phyloP scores from a whole-genome alignment of 2,329 filamentous ascomycete genomes.

The Phialophora tarda region DNA sequence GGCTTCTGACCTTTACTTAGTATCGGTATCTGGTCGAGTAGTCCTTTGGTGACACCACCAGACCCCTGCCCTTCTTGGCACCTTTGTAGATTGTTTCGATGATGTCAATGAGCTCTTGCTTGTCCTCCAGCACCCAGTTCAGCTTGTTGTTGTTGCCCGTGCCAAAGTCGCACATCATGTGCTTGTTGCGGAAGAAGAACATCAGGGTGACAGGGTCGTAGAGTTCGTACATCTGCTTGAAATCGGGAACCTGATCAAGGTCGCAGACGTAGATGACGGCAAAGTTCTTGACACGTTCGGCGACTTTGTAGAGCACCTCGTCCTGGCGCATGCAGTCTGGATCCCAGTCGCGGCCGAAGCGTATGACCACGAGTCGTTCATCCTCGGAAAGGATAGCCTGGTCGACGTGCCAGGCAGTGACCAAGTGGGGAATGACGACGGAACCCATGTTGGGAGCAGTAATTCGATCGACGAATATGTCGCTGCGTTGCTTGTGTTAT shows the following conservation, averaged over 20 bases:
- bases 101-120: conserved; percentile 98
- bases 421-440: conserved; percentile 75
- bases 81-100: conserved; percentile 97
- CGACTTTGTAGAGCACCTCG: conserved; percentile 92
- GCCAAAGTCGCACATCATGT: conserved; percentile 81
- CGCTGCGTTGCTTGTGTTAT: not conserved
- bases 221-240: conserved; percentile 93
- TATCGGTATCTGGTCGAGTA: conserved; percentile 74
- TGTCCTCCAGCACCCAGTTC: conserved; percentile 95
- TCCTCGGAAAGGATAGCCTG: conserved; percentile 91
- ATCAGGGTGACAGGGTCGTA: conserved; percentile 94
- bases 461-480: not conserved
- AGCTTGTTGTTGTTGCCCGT: conserved; percentile 99
- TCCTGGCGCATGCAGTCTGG: conserved; percentile 75
- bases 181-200: conserved; percentile 96
- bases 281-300: conserved; percentile 92
- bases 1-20: conserved; percentile 43
- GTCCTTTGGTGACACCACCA: conserved; percentile 94
- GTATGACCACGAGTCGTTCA: conserved; percentile 89
- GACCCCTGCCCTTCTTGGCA: conserved; percentile 96
- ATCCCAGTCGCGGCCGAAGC: conserved; percentile 85
- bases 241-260: conserved; percentile 86
- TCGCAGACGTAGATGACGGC: conserved; percentile 93
- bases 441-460: conserved; percentile 31
- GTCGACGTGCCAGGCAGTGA: conserved; percentile 96